Base-by-base conservation (phyloP, 805 yeast species). In the Ascoidea asiatica region DNA sequence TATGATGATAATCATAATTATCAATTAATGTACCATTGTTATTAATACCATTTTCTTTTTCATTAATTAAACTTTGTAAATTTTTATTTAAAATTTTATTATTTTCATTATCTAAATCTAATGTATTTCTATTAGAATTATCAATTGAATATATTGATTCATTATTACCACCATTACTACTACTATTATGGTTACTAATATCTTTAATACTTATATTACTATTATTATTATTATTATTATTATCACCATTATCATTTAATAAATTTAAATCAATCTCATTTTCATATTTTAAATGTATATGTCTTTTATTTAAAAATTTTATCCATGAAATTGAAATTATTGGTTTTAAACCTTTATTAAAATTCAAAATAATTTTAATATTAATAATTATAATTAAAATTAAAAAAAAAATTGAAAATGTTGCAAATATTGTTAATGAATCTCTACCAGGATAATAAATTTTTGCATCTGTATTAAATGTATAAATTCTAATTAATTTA, bases 381-480 rank as follows among this genome's bases (percentile, higher is more conserved):
- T 43, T 40, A 15, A 48, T 42, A 17, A 13, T 40, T 7, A 46
- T n/a, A 6, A 49, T 43, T 4, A 38, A 17, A 23, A 49, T 43
- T 36, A 66, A 50, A 19, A 66, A 53, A 2, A 63, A 46, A 18
- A 63, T 47, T 1, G 66, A 58, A 21, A 66, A 54, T 11, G 59
- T 59, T 2, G 67, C 69, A 49, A 66, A 66, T 1, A 62, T 48
- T 4, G 65, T 52, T 13, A 66, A 53, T 18, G 70, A 65, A 38
- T 57, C 62, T 41, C 69, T 52, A 3, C 70, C 70, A 0, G 68
- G 67, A 50, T 65, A 66, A 45, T 65, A 64, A 18, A 21, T 18
- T 4, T 49, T 40, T 5, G 40, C 50, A 3, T 67, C 66, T 11
- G 67, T 56, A 48, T 64, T 63, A 50, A 60, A 62, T 13, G 70